Evolutionary conservation across 106 monocot species (phyloP).

Genomic region (Posidonia australis): DNA sequence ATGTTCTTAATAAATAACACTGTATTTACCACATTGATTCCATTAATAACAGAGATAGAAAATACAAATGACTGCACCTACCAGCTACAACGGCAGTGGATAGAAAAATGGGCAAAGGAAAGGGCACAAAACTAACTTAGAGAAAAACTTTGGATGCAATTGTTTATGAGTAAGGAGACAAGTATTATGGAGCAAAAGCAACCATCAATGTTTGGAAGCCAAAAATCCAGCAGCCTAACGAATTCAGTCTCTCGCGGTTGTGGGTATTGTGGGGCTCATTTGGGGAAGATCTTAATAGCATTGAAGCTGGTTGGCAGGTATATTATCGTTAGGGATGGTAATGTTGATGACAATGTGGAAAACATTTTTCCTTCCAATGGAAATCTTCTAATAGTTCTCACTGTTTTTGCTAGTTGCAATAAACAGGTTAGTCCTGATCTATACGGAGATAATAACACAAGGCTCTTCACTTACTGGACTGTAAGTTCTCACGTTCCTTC

Average conservation of each 20-base stretch:
- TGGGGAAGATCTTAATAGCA: constrained; percentile 46
- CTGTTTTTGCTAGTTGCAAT: not conserved
- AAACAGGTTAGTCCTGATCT: constrained; percentile 86
- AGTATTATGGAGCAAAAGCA: constrained; percentile 52
- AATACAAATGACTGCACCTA: no score
- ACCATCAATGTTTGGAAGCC: constrained; percentile 59
- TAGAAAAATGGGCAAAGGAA: no score
- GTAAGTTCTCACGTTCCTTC: constrained; percentile 38
- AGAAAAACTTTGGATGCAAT: no score
- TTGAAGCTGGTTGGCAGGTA: constrained; percentile 75
- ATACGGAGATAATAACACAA: constrained; percentile 85
- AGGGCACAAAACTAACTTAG: no score
- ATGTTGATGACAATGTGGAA: not conserved
- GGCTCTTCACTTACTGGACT: constrained; percentile 98
- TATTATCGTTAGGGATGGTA: not conserved
- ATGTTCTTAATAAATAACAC: no score
- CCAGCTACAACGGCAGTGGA: no score
- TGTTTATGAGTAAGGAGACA: constrained; percentile 33
- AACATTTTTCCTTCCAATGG: not conserved
- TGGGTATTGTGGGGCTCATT: constrained; percentile 46
- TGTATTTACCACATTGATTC: no score
- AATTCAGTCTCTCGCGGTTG: constrained; percentile 51
- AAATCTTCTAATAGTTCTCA: not conserved
- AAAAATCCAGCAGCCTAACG: constrained; percentile 31
- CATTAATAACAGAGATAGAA: no score